Percentiles rank a stretch among this genome's conserved stretches.
Evolutionary conservation across 805 yeast species (phyloP).

Genomic region (Komagataella phaffii): DNA sequence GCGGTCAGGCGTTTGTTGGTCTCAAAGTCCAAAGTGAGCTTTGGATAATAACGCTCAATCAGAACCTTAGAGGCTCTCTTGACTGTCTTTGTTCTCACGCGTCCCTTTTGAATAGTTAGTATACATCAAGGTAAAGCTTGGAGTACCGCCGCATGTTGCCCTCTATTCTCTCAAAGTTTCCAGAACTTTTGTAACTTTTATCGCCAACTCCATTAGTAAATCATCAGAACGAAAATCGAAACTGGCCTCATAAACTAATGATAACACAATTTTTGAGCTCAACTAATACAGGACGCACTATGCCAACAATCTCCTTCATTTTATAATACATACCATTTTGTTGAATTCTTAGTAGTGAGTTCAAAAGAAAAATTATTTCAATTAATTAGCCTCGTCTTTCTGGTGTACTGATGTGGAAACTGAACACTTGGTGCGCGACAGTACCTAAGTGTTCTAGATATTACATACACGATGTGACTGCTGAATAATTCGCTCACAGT

Average conservation of each 20-base stretch:
- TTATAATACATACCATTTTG: neutral
- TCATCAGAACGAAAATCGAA: neutral
- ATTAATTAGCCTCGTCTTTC: neutral
- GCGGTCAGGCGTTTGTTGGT: constrained; percentile 99
- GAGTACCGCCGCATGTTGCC: neutral
- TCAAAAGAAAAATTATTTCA: neutral
- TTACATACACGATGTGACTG: neutral
- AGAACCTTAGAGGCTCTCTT: constrained; percentile 99
- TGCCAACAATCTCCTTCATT: neutral
- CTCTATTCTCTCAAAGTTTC: neutral
- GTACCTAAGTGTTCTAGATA: neutral
- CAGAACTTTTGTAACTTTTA: neutral
- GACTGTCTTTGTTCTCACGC: constrained; percentile 99
- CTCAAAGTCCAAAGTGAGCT: constrained; percentile 98
- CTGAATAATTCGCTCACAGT: neutral
- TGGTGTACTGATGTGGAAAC: neutral
- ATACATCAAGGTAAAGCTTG: constrained; percentile 9
- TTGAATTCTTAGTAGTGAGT: neutral
- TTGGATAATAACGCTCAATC: constrained; percentile 99
- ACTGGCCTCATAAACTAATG: neutral
- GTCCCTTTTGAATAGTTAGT: constrained; percentile 51
- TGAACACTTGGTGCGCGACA: neutral
- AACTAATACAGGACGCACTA: neutral
- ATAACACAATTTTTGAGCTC: neutral
- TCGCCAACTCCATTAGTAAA: neutral